phyloP scores from a whole-genome alignment of 176 grass and related monocot species.

The Leersia perrieri region DNA sequence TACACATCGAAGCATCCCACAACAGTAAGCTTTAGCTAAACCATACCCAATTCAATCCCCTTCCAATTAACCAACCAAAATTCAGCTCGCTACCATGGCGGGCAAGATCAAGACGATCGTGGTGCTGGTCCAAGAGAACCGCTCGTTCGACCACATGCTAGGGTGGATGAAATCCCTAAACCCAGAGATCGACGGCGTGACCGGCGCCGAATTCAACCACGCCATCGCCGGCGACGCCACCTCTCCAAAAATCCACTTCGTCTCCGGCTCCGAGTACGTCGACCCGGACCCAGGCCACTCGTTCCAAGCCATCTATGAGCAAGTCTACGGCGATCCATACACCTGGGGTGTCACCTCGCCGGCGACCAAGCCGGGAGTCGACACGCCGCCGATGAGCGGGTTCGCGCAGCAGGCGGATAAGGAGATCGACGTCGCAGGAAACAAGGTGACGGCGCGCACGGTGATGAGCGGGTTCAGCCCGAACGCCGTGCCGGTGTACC shows the following conservation, averaged over 20 bases:
- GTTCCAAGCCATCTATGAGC: slow-evolving; percentile 71
- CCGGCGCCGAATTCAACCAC: slow-evolving; percentile 43
- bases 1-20: not conserved
- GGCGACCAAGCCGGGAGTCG: slow-evolving; percentile 42
- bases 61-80: not conserved
- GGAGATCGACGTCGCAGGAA: too few species aligned
- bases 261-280: slow-evolving; percentile 51
- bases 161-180: slow-evolving; percentile 78
- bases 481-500: slow-evolving; percentile 64
- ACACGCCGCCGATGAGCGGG: slow-evolving; percentile 60
- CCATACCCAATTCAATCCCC: not conserved
- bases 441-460: slow-evolving; percentile 26
- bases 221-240: slow-evolving; percentile 25
- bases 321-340: slow-evolving; percentile 60
- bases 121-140: slow-evolving; percentile 77
- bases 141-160: slow-evolving; percentile 90
- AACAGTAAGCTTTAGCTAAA: not conserved
- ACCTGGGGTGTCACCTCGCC: slow-evolving; percentile 18
- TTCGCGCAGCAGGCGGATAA: slow-evolving; percentile 63
- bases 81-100: not conserved
- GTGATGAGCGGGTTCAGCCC: slow-evolving; percentile 76
- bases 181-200: slow-evolving; percentile 65
- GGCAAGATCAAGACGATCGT: slow-evolving; percentile 80
- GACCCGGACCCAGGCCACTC: slow-evolving; percentile 83
- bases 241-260: slow-evolving; percentile 43